A percentile compares a stretch with the other conserved stretches of the same genome.
Conservation (phyloP, 2,329 filamentous ascomycete species). For the Colletotrichum sp. region DNA sequence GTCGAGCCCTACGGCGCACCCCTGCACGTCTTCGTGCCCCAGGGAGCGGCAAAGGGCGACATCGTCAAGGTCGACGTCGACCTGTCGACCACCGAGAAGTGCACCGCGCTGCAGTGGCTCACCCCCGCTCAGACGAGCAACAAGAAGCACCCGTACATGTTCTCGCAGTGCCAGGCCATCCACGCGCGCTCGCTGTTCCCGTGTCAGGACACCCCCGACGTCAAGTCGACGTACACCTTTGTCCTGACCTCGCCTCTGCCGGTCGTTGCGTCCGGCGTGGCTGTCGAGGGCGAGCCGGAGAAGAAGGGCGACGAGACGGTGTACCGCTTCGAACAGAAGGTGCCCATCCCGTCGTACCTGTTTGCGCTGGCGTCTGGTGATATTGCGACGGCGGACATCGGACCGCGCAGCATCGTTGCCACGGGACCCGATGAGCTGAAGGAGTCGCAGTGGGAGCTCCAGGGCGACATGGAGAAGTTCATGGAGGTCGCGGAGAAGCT, state of each 20-base stretch:
- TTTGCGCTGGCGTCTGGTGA: slow-evolving; percentile 92
- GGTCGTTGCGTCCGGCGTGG: slow-evolving; percentile 88
- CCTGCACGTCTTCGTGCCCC: slow-evolving; percentile 66
- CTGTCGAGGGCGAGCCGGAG: slow-evolving; percentile 49
- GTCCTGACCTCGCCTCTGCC: slow-evolving; percentile 84
- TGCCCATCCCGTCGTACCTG: slow-evolving; percentile 92
- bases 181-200: slow-evolving; percentile 93
- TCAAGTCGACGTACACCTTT: slow-evolving; percentile 95
- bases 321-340: slow-evolving; percentile 87
- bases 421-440: slow-evolving; percentile 87
- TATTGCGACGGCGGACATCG: slow-evolving; percentile 83
- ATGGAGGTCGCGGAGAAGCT: slow-evolving; percentile 82
- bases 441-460: slow-evolving; percentile 88
- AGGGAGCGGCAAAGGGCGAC: slow-evolving; percentile 56
- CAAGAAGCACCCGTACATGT: slow-evolving; percentile 96
- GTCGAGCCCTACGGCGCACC: slow-evolving; percentile 77
- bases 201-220: slow-evolving; percentile 95
- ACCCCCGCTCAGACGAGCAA: slow-evolving; percentile 92
- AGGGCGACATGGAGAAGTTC: slow-evolving; percentile 89
- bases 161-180: slow-evolving; percentile 97
- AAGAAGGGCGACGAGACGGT: slow-evolving; percentile 63
- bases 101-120: slow-evolving; percentile 95
- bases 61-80: slow-evolving; percentile 65
- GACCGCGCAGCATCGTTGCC: slow-evolving; percentile 81
- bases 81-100: slow-evolving; percentile 82